Percentiles rank a stretch among this genome's conserved stretches.
Conservation (phyloP, 768 basidiomycete genomes). For the Suillus brevipes region DNA sequence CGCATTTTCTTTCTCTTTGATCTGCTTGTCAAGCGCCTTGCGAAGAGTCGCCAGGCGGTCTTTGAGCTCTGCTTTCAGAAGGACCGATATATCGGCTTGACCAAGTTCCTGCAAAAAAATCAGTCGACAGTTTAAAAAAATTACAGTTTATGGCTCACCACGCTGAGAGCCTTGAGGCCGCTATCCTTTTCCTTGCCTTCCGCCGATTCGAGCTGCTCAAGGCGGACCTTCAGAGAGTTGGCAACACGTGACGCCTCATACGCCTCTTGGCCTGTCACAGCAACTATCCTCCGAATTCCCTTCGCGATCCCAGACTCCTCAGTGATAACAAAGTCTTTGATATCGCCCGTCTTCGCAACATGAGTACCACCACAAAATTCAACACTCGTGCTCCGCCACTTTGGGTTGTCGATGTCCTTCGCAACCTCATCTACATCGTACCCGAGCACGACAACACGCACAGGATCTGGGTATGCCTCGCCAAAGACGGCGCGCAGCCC, state of each 20-base stretch:
- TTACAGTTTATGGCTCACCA: slow-evolving; percentile 49
- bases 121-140: neutral
- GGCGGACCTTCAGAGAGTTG: slow-evolving; percentile 55
- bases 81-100: slow-evolving; percentile 84
- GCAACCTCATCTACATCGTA: slow-evolving; percentile 85
- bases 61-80: slow-evolving; percentile 77
- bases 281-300: slow-evolving; percentile 92
- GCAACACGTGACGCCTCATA: slow-evolving; percentile 75
- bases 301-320: slow-evolving; percentile 99
- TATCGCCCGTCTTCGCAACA: slow-evolving; percentile 94
- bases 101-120: slow-evolving; percentile 68
- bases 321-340: slow-evolving; percentile 92
- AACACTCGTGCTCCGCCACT: slow-evolving; percentile 88
- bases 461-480: slow-evolving; percentile 96
- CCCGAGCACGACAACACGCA: slow-evolving; percentile 91
- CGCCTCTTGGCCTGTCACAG: slow-evolving; percentile 94
- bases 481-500: slow-evolving; percentile 96
- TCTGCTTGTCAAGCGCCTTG: slow-evolving; percentile 81
- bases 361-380: slow-evolving; percentile 99
- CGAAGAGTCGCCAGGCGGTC: slow-evolving; percentile 70
- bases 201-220: slow-evolving; percentile 61
- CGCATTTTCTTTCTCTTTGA: slow-evolving; percentile 77
- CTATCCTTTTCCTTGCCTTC: slow-evolving; percentile 81
- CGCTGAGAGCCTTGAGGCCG: slow-evolving; percentile 77
- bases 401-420: slow-evolving; percentile 82